Evolutionary conservation across 2,329 filamentous ascomycete species (phyloP).

Genomic region (Cladophialophora chaetospira): DNA sequence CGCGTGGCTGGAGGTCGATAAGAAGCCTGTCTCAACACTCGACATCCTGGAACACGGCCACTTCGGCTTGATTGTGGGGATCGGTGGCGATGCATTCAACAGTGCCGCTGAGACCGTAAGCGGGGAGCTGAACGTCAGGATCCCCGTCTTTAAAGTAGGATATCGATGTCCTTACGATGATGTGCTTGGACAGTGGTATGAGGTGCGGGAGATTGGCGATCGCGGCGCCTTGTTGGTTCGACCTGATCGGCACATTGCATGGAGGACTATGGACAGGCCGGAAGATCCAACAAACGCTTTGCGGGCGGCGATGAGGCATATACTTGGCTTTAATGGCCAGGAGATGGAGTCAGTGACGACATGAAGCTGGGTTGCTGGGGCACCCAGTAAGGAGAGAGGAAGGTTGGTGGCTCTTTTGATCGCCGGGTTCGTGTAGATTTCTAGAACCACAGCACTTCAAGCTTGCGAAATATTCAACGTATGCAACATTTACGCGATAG

Average conservation of each 20-base stretch:
- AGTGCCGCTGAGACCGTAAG: background rate
- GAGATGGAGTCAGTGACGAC: background rate
- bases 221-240: conserved; percentile 9
- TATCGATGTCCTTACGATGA: conserved; percentile 6
- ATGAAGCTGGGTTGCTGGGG: too few species aligned
- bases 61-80: conserved; percentile 9
- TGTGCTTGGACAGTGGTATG: conserved; percentile 4
- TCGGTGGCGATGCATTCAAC: conserved; percentile 2
- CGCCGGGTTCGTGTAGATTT: too few species aligned
- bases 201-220: conserved; percentile 3
- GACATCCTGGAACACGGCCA: conserved; percentile 5
- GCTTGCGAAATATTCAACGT: too few species aligned
- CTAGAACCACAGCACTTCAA: too few species aligned
- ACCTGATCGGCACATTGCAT: conserved; percentile 14
- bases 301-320: background rate
- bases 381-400: too few species aligned
- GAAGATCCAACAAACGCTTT: conserved; percentile 6
- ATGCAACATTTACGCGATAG: too few species aligned
- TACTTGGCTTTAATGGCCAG: background rate
- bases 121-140: background rate
- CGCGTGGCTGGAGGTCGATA: conserved; percentile 30
- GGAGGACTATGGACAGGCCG: background rate
- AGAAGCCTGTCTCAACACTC: background rate
- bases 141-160: conserved; percentile 7
- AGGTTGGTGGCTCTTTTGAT: too few species aligned